These are phyloP conservation scores for Rhizophora mangle DNA, from an alignment of 345 rosid genomes.

Conservation along the genomic window DNA sequence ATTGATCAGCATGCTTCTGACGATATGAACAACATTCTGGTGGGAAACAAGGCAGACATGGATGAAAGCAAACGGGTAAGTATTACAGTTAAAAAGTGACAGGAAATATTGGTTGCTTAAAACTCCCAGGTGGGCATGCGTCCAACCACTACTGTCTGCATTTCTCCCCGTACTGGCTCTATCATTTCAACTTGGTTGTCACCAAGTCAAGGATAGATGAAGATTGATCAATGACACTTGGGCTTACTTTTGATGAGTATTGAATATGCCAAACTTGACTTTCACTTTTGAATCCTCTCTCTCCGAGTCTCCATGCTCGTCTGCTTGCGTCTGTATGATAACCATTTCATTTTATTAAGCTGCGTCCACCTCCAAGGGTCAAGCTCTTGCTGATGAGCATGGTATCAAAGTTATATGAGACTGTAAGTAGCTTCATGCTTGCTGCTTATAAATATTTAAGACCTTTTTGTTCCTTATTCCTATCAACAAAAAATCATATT, in stretches of 20 bases:
- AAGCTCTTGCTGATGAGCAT: constrained; percentile 96
- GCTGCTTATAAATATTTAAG: not conserved
- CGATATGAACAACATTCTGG: constrained; percentile 84
- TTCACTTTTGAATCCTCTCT: not conserved
- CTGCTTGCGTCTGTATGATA: not conserved
- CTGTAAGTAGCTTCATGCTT: constrained; percentile 43
- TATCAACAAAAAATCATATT: not conserved
- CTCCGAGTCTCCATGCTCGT: too few relatives aligned
- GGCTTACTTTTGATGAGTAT: not conserved
- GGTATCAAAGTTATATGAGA: constrained; percentile 94
- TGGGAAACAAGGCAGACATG: constrained; percentile 98
- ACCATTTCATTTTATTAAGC: constrained; percentile 43
- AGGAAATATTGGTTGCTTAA: not conserved
- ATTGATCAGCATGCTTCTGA: constrained; percentile 97
- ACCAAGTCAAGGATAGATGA: not conserved
- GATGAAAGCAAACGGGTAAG: constrained; percentile 93
- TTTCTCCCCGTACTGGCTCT: not conserved
- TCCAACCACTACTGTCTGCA: not conserved
- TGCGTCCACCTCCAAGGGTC: constrained; percentile 92
- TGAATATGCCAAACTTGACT: not conserved
- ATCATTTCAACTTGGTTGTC: not conserved
- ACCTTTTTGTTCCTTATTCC: not conserved
- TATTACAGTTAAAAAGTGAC: not conserved
- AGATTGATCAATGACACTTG: not conserved
- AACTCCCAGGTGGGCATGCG: not conserved